Percentiles rank a stretch among this genome's conserved stretches.
These are phyloP conservation scores for Thermoascus crustaceus DNA, from an alignment of 2,329 filamentous ascomycete species.

Conservation along the genomic window DNA sequence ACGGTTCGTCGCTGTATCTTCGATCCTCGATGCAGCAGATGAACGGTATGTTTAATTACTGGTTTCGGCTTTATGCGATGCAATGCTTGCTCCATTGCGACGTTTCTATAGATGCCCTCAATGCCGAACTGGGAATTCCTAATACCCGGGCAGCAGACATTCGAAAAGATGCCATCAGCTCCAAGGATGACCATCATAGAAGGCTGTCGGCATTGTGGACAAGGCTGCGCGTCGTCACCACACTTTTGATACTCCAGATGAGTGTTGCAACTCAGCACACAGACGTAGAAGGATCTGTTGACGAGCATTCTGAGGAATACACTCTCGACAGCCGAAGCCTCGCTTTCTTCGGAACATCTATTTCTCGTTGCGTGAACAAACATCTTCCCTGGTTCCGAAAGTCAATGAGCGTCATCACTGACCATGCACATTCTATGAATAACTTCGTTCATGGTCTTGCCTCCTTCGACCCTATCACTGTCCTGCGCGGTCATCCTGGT, in stretches of 20 bases:
- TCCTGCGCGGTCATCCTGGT: too few relatives aligned
- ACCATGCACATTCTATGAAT: too few relatives aligned
- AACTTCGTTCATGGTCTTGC: background rate
- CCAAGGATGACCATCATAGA: background rate
- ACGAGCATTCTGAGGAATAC: background rate
- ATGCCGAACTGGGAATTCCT: background rate
- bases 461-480: too few relatives aligned
- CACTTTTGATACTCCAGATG: background rate
- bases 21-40: too few relatives aligned
- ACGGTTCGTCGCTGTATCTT: too few relatives aligned
- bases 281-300: background rate
- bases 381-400: too few relatives aligned
- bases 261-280: background rate
- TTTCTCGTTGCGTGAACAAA: too few relatives aligned
- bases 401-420: too few relatives aligned
- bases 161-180: background rate
- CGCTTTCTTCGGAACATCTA: background rate
- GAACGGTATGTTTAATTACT: too few relatives aligned
- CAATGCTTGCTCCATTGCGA: background rate
- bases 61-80: background rate
- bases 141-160: background rate
- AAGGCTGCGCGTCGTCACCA: background rate
- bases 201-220: background rate
- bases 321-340: background rate
- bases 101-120: background rate